Evolutionary conservation across 148 eudicot genomes (phyloP), one percentile per base, ranked within the genome.

Genomic region (Mesembryanthemum crystallinum): DNA sequence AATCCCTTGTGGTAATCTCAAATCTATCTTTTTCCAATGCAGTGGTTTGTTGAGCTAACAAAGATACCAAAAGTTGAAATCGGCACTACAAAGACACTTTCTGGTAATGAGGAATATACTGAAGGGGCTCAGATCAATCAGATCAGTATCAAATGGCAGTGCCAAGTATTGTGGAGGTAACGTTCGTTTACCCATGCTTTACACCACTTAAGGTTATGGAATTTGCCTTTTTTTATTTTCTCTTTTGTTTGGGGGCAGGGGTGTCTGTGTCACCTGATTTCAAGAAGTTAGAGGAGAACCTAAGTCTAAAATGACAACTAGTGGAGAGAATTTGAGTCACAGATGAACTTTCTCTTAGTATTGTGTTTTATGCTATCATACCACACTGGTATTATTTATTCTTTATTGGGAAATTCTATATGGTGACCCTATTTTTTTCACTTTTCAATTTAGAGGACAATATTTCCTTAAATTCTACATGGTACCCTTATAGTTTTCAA

Each of bases 111-210:
- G 85, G 89, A 87, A 83, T 83, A 62, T 88, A 64, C 72, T 90
- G 82, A 90, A 77, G 83, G 83, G 70, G 77, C 47, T 92, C 29
- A 77, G 67, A 47, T 76, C 83, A 73, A 61, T 74, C 70, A 88
- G 78, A 64, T 61, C 58, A 57, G 55, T 82, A 66, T 68, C 32
- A 33, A 68, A 73, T 39, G 81, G 73, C 63, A 74, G 70, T 33
- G 20, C 68, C 64, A 76, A 68, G 30, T 77, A 64, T 78, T 57
- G 25, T 78, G 79, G 80, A 87, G 97, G 94, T 92, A 82, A 79
- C 62, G 24, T 27, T 43, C 72, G 61, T 35, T 61, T 32, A 9
- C 62, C 51, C 37, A 8, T 23, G 52, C 29, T 25, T 69, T 60
- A 8, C 47, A 55, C 13, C 37, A 37, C 32, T 68, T 25, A 6